Conservation (phyloP, 2,329 filamentous ascomycete genomes). For the Sordariomycetes sp. region DNA sequence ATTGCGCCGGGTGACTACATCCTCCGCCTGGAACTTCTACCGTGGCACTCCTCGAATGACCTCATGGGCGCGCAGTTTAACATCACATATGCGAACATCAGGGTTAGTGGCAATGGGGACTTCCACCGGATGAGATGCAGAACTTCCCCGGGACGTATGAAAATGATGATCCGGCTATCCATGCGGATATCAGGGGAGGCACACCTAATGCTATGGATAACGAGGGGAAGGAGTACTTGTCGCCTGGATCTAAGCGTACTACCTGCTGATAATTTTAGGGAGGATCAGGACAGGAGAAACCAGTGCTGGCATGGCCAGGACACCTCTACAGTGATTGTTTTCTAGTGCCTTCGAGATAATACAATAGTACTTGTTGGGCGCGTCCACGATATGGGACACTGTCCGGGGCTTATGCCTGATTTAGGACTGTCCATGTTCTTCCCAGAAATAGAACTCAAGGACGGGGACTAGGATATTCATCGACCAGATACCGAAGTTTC, state of each 20-base stretch:
- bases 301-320: too few species aligned
- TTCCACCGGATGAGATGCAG: constrained; percentile 28
- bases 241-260: not conserved
- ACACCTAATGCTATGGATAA: constrained; percentile 24
- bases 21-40: constrained; percentile 36
- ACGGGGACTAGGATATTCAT: too few species aligned
- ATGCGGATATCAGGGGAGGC: constrained; percentile 31
- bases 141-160: constrained; percentile 29
- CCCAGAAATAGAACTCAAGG: too few species aligned
- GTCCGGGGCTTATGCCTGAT: too few species aligned
- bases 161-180: constrained; percentile 27
- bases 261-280: not conserved
- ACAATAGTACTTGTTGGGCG: too few species aligned
- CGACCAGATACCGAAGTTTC: too few species aligned
- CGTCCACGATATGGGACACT: too few species aligned
- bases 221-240: constrained; percentile 21
- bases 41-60: constrained; percentile 28
- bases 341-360: too few species aligned
- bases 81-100: constrained; percentile 41
- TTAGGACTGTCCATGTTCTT: too few species aligned
- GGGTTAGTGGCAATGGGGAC: constrained; percentile 36
- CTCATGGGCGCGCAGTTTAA: constrained; percentile 36
- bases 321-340: too few species aligned
- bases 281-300: not conserved
- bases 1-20: constrained; percentile 41